Evolutionary conservation across 2,329 filamentous ascomycete species (phyloP), one percentile per base, ranked within the genome.

Genomic region (Dactylella cylindrospora): DNA sequence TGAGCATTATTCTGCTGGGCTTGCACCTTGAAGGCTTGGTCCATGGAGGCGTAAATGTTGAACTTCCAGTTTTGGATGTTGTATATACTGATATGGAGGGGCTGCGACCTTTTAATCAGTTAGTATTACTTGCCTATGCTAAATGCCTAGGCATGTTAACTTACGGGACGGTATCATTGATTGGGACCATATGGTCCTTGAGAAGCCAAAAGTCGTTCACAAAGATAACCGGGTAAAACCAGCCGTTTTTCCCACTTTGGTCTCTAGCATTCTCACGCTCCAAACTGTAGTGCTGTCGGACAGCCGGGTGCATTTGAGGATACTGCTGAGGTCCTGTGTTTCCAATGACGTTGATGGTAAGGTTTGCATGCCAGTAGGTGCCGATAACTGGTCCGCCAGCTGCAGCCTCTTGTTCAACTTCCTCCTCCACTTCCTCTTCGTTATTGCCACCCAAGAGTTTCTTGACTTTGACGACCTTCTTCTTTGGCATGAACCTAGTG

Each of bases 131-230:
- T 10, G 2, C 2, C 5, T 5, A 28, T 23, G 5, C 23, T 33
- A 35, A 19, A 20, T 23, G 15, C 4, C 12, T 9, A n/a, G 9
- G 8, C 36, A 22, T 40, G 5, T 23, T 12, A 40, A 95, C 76
- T 17, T 82, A 83, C 69, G 83, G 85, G 68, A 95, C 87, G 0
- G 93, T 97, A 12, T 88, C 85, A 72, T 98, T 98, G 44, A 98
- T 77, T 67, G 90, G 80, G 17, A 80, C 88, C 91, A 97, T 97
- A 69, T 97, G 89, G 65, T 80, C 84, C 71, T 82, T 88, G 66
- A 98, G 79, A 74, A 97, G 91, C 93, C 93, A 98, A 75, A 98
- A 98, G 3, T 86, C 94, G 75, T 98, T 98, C 71, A 93, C 78
- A 72, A 89, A 98, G 31, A 97, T 75, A 36, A 96, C 82, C 3